Evolutionary conservation across 31 red algal species (phyloP), one percentile per base, ranked within the genome.

Genomic region (Asparagopsis taxiformis): DNA sequence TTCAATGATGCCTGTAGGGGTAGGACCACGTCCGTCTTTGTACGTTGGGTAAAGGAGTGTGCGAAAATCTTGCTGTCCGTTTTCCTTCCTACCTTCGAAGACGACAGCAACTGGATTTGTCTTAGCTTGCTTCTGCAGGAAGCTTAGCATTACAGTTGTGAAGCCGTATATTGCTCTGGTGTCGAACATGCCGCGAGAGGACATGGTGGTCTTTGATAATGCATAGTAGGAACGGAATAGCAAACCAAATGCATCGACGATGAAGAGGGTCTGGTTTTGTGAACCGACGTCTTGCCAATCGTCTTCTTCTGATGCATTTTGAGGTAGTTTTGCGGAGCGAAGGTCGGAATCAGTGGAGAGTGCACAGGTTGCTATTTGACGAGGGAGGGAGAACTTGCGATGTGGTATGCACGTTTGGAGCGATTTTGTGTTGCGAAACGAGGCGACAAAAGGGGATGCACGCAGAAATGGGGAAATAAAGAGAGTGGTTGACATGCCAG

Each of bases 211-310:
- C 31, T 65, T 60, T 30, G 23, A 8, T 11, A 93, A 22, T 3
- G 80, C 89, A 53, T 78, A 72, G 59, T 86, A 65, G 11, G 72
- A 22, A 9, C 89, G 70, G 57, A 80, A 86, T 17, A 93, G 20
- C 15, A 86, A 61, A 58, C 68, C 78, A 35, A 79, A 26, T 1
- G 73, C 89, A 30, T 93, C 89, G 30, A 91, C 33, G 22, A 91
- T 31, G 59, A 59, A 91, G 1, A 91, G 65, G 11, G 65, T 50
- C 41, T 46, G 41, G 41, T 46, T 13, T 9, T 13, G 13, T 9
- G 41, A 13, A 46, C 41, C 41, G 6, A 13, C 6, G 41, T 9
- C 41, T 9, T 46, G 41, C 41, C 41, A 46, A 13, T 46, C 41
- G 13, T 46, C 41, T 9, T 46, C 41, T 46, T 46, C 41, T 9